Evolutionary conservation across 768 basidiomycete genomes (phyloP).

Genomic region (Mycena epipterygia): DNA sequence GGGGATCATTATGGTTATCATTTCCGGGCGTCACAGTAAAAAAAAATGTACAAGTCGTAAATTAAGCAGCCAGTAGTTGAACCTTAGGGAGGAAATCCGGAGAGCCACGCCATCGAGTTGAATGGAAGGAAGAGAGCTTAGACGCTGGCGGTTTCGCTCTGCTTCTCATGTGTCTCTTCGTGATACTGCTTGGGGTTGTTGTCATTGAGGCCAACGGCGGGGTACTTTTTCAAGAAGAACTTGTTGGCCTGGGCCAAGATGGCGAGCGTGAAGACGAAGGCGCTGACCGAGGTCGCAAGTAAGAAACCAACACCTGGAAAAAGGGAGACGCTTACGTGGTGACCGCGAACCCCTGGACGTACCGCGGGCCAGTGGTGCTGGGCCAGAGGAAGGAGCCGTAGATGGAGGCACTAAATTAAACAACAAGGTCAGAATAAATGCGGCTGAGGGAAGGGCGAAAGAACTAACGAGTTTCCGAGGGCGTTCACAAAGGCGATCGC

Average conservation of each 20-base stretch:
- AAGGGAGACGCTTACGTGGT: slow-evolving; percentile 25
- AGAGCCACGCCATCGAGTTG: too few species aligned
- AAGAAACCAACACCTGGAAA: neutral
- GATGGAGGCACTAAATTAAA: slow-evolving; percentile 30
- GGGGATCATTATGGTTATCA: neutral
- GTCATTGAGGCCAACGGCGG: neutral
- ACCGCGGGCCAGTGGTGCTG: slow-evolving; percentile 48
- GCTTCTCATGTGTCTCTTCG: neutral
- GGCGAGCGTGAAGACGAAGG: slow-evolving; percentile 26
- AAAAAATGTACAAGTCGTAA: neutral
- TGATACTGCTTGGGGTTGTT: neutral
- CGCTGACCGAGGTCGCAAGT: slow-evolving; percentile 5
- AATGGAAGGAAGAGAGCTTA: too few species aligned
- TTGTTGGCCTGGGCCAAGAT: slow-evolving; percentile 29
- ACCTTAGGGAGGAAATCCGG: neutral
- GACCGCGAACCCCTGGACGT: slow-evolving; percentile 49
- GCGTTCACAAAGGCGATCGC: slow-evolving; percentile 48
- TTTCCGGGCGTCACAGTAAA: neutral
- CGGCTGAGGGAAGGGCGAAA: neutral
- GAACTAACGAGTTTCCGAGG: slow-evolving; percentile 40
- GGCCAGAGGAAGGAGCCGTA: slow-evolving; percentile 45
- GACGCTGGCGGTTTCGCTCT: neutral
- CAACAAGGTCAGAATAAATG: neutral
- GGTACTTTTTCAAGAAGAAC: slow-evolving; percentile 18
- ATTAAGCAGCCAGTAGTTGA: neutral